These are phyloP conservation scores for Pestalotiopsis sp. DNA, from an alignment of 2,329 filamentous ascomycete species.

Conservation along the genomic window DNA sequence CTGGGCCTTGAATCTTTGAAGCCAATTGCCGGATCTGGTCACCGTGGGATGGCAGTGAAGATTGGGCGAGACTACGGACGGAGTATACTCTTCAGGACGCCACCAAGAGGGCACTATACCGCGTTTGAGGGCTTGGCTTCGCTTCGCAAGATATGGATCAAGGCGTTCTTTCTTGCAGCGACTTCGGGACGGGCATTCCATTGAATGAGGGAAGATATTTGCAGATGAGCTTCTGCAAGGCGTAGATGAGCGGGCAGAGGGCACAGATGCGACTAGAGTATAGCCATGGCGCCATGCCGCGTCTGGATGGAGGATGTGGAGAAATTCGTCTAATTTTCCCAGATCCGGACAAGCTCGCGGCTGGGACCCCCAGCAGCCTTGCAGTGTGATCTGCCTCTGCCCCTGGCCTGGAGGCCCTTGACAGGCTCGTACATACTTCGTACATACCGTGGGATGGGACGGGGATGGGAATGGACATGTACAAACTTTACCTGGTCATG, in stretches of 20 bases:
- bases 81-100: not conserved
- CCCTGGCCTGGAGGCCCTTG: not conserved
- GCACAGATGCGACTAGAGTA: not conserved
- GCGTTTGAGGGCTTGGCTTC: not conserved
- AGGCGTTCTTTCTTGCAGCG: not conserved
- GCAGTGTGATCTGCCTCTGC: slow-evolving; percentile 2
- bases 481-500: not conserved
- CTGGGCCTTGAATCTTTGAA: not conserved
- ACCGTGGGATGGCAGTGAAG: not conserved
- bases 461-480: too few species aligned
- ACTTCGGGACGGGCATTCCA: not conserved
- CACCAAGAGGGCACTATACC: not conserved
- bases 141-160: not conserved
- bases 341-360: not conserved
- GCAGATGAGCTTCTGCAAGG: not conserved
- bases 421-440: not conserved
- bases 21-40: not conserved
- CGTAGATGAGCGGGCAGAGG: not conserved
- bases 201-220: not conserved
- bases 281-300: not conserved
- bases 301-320: not conserved
- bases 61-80: not conserved
- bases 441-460: not conserved
- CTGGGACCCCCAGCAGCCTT: not conserved
- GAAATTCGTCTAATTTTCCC: slow-evolving; percentile 1